Evolutionary conservation across 1,284 basidiomycete genomes (phyloP).

Genomic region (Uromyces viciae-fabae): DNA sequence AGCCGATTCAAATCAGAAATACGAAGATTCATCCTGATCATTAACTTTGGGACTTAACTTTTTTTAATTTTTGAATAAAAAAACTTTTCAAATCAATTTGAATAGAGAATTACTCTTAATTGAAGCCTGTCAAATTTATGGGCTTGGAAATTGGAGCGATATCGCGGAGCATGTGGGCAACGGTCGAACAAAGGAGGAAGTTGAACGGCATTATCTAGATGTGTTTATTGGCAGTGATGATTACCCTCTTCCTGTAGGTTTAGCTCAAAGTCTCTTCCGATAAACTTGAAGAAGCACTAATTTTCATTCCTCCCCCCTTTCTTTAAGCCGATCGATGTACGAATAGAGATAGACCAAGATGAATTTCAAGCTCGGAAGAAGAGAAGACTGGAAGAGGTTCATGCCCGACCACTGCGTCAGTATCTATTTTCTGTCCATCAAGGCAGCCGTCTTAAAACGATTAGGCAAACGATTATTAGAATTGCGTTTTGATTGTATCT

Average conservation of each 20-base stretch:
- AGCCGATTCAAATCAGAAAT: too few relatives aligned
- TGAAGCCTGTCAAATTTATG: slow-evolving; percentile 82
- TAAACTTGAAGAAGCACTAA: not conserved
- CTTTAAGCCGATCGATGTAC: slow-evolving; percentile 63
- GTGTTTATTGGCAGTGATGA: slow-evolving; percentile 73
- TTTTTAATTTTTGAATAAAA: not conserved
- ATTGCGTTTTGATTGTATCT: too few relatives aligned
- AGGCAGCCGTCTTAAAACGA: slow-evolving; percentile 57
- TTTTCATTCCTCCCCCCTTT: not conserved
- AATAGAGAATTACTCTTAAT: slow-evolving; percentile 79
- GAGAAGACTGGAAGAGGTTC: slow-evolving; percentile 67
- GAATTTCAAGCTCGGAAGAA: slow-evolving; percentile 84
- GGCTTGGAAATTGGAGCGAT: slow-evolving; percentile 95
- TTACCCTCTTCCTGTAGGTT: slow-evolving; percentile 73
- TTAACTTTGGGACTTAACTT: too few relatives aligned
- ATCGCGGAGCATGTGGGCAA: slow-evolving; percentile 94
- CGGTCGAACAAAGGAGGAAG: slow-evolving; percentile 80
- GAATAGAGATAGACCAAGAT: slow-evolving; percentile 71
- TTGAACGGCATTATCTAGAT: slow-evolving; percentile 79
- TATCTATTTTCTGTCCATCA: slow-evolving; percentile 56
- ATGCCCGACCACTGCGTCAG: slow-evolving; percentile 57
- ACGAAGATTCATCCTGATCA: too few relatives aligned
- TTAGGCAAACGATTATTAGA: too few relatives aligned
- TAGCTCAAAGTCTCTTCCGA: not conserved
- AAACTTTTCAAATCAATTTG: not conserved